Conservation (phyloP, 805 yeast genomes). For the Myxozyma vanderwaltii region DNA sequence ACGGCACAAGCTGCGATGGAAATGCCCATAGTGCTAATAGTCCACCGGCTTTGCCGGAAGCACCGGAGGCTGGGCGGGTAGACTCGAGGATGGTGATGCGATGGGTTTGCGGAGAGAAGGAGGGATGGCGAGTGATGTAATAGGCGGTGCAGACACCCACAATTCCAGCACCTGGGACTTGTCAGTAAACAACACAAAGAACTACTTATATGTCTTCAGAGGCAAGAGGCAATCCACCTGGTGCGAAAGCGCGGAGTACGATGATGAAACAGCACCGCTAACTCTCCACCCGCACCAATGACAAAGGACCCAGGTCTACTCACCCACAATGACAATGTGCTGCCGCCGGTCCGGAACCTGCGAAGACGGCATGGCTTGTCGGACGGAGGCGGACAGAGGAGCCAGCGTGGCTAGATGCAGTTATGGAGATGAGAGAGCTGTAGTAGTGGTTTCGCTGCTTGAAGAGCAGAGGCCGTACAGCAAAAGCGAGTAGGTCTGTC, state of each 20-base stretch:
- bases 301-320: slow-evolving; percentile 14
- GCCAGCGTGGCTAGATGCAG: neutral
- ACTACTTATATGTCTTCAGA: neutral
- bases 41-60: slow-evolving; percentile 97
- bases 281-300: neutral
- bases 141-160: slow-evolving; percentile 95
- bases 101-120: slow-evolving; percentile 68
- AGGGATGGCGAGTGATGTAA: slow-evolving; percentile 79
- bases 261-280: slow-evolving; percentile 1
- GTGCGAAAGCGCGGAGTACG: neutral
- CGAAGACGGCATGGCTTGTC: slow-evolving; percentile 11
- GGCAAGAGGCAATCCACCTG: no score
- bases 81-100: slow-evolving; percentile 86
- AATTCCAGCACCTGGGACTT: slow-evolving; percentile 69
- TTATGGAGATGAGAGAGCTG: neutral
- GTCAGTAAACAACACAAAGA: neutral
- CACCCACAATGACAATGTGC: slow-evolving; percentile 80
- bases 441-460: neutral
- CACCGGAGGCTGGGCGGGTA: slow-evolving; percentile 94
- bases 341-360: slow-evolving; percentile 37
- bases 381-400: slow-evolving; percentile 14
- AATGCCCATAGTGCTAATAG: slow-evolving; percentile 94
- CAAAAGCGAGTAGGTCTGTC: slow-evolving; percentile 9
- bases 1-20: slow-evolving; percentile 89
- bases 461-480: neutral